These are phyloP conservation scores for Fusarium sp. DNA, from an alignment of 2,329 filamentous ascomycete species.

Conservation along the genomic window DNA sequence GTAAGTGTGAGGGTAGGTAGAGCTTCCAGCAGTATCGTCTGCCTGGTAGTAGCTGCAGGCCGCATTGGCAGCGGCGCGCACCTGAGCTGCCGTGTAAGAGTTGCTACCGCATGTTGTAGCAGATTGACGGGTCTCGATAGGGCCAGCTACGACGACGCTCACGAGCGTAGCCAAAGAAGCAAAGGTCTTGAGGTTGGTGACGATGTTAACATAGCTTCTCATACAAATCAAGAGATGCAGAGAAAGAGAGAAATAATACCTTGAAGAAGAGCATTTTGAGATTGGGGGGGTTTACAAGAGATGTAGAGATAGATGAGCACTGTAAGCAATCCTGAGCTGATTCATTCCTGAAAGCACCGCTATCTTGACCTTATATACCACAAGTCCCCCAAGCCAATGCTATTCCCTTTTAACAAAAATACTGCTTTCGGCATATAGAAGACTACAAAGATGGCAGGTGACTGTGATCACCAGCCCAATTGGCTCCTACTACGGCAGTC, in stretches of 20 bases:
- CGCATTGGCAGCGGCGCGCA: constrained; percentile 45
- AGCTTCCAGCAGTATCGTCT: constrained; percentile 44
- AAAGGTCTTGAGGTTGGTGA: constrained; percentile 28
- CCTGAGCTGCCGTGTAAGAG: constrained; percentile 44
- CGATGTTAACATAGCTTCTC: background rate
- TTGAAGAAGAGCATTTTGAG: constrained; percentile 41
- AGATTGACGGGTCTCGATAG: constrained; percentile 41
- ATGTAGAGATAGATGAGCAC: background rate
- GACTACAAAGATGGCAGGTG: constrained; percentile 29
- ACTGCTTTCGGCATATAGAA: constrained; percentile 6
- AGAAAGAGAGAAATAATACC: background rate
- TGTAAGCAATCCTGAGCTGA: background rate
- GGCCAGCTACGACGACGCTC: constrained; percentile 45
- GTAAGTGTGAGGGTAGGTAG: constrained; percentile 54
- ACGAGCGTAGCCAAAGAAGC: constrained; percentile 45
- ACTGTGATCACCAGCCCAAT: constrained; percentile 5
- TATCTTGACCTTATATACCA: background rate
- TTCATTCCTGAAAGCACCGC: background rate
- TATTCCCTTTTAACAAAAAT: constrained; percentile 18
- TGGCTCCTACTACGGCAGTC: constrained; percentile 8
- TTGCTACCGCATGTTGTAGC: constrained; percentile 48
- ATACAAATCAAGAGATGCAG: too few species aligned
- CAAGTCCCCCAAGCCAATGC: background rate
- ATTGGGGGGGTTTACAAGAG: background rate
- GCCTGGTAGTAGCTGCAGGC: constrained; percentile 43